phyloP scores from a whole-genome alignment of 176 grass and related monocot species.

The Aegilops sharonensis region DNA sequence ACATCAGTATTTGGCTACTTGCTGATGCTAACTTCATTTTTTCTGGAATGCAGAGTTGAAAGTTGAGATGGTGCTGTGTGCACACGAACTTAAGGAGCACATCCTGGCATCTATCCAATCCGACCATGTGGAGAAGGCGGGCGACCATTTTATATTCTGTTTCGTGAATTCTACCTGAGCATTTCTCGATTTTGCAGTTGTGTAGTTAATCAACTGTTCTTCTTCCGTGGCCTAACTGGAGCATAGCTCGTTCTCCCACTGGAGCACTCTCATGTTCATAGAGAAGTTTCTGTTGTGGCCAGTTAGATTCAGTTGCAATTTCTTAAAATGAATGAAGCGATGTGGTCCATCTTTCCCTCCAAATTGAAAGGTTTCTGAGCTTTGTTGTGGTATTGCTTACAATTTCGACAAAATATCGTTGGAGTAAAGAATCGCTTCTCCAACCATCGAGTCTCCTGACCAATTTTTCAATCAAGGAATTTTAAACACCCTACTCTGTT shows the following conservation, averaged over 20 bases:
- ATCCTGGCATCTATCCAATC: neutral
- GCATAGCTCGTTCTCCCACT: neutral
- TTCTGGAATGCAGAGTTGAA: conserved; percentile 8
- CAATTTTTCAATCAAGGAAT: too few relatives aligned
- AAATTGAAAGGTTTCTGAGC: neutral
- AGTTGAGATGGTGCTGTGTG: neutral
- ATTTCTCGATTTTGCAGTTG: too few relatives aligned
- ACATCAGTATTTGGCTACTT: neutral
- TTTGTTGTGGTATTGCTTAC: neutral
- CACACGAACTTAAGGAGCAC: neutral
- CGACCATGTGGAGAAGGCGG: neutral
- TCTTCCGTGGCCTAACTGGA: neutral
- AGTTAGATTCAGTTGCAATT: neutral
- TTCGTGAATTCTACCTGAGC: neutral
- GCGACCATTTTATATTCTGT: neutral
- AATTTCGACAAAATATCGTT: neutral
- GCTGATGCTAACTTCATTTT: neutral
- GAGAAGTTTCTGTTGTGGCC: neutral
- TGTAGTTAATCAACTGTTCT: neutral
- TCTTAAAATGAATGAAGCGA: neutral
- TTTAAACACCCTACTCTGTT: too few relatives aligned
- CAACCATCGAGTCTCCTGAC: too few relatives aligned
- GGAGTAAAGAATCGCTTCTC: neutral
- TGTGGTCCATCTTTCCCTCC: neutral
- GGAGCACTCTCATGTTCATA: neutral